These are phyloP conservation scores for Sophora flavescens DNA, from an alignment of 306 rosid species.

Conservation along the genomic window DNA sequence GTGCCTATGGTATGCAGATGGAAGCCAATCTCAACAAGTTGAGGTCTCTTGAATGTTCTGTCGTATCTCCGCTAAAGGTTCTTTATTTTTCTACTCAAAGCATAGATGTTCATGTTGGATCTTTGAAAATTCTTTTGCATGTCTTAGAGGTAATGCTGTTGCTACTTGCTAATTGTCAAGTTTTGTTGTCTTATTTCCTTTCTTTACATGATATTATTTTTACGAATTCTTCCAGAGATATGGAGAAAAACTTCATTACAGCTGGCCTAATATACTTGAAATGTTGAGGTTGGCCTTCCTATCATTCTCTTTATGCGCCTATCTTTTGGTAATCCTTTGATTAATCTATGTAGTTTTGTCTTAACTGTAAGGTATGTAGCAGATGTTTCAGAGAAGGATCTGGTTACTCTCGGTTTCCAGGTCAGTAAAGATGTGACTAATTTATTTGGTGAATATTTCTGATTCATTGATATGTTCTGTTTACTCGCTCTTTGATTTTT, in stretches of 20 bases:
- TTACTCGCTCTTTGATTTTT: not conserved
- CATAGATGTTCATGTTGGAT: conserved; percentile 80
- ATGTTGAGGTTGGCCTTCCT: conserved; percentile 81
- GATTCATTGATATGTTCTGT: not conserved
- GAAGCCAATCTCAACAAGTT: conserved; percentile 57
- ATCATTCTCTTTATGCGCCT: conserved; percentile 20
- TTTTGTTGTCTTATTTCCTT: conserved; percentile 42
- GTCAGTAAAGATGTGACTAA: conserved; percentile 54
- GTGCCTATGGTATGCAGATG: conserved; percentile 55
- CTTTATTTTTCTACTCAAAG: conserved; percentile 84
- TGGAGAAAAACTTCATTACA: conserved; percentile 86
- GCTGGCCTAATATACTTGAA: conserved; percentile 93
- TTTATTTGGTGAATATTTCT: conserved; percentile 32
- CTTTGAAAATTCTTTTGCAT: conserved; percentile 96
- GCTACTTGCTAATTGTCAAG: conserved; percentile 39
- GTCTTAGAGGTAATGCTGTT: conserved; percentile 80
- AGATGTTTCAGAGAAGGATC: conserved; percentile 90
- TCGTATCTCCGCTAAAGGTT: conserved; percentile 82
- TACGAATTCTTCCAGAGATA: conserved; percentile 70
- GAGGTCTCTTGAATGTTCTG: conserved; percentile 86
- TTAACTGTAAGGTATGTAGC: conserved; percentile 83
- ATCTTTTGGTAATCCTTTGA: conserved; percentile 31
- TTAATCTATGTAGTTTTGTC: conserved; percentile 47
- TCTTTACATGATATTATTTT: conserved; percentile 41
- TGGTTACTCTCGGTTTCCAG: conserved; percentile 95